Evolutionary conservation across 768 basidiomycete species (phyloP), one percentile per base, ranked within the genome.

Genomic region (Gymnopilus junonius): DNA sequence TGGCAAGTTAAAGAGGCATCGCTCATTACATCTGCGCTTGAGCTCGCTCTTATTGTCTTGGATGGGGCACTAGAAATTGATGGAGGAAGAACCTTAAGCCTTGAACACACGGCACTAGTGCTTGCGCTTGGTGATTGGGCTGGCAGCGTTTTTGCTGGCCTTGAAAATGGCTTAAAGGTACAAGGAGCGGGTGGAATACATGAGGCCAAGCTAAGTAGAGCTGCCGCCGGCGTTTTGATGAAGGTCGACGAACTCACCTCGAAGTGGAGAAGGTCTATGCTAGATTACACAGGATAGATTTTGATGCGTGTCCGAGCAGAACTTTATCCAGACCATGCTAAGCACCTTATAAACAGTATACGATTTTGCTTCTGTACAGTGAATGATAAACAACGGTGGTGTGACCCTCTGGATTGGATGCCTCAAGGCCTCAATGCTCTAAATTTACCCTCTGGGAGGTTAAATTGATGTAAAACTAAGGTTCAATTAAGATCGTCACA

Each of bases 51-150:
- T 35, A 79, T 94, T 35, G 81, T 91, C 32, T 77, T 99, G 10
- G 91, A 96, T 70, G 88, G 85, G 0, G 87, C 87, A 45, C 67
- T 91, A 20, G 91, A 93, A 35, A 71, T 92, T 4, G 97, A 99
- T 65, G 87, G 82, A 3, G 97, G 95, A 0, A 83, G 85, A 43
- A 82, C 87, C 1, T 76, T 98, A 37, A 83, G 89, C 14, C 79
- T 93, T 50, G 95, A 96, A 55, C 88, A 94, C 68, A 86, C 91
- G 0, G 78, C 83, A 12, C 75, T 95, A 21, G 69, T 97, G 34
- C 75, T 94, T 23, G 89, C 88, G 1, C 77, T 84, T 1, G 87
- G 89, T 5, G 94, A 96, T 72, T 97, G 95, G 96, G 92, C 90
- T 1, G 79, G 80, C 10, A 81, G 79, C 50, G 79, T 95, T 2